phyloP scores from a whole-genome alignment of 202 grass and related monocot species.

The Saccharum hybrid region DNA sequence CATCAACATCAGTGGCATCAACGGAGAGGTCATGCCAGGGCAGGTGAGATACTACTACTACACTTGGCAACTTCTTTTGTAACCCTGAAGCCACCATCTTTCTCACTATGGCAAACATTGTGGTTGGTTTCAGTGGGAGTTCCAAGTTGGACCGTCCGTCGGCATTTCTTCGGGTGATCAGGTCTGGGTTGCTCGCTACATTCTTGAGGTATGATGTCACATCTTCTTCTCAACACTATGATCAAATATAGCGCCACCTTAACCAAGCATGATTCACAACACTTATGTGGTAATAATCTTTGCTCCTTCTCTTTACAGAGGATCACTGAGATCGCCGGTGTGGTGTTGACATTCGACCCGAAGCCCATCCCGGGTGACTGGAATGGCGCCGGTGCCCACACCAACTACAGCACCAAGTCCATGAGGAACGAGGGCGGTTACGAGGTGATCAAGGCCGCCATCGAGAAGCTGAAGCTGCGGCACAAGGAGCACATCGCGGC shows the following conservation, averaged over 20 bases:
- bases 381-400: conserved; percentile 96
- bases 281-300: neutral
- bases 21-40: conserved; percentile 98
- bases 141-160: conserved; percentile 83
- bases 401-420: conserved; percentile 97
- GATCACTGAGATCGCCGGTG: conserved; percentile 93
- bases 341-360: conserved; percentile 84
- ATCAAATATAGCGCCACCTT: neutral
- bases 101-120: conserved; percentile 9
- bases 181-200: conserved; percentile 89
- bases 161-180: conserved; percentile 89
- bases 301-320: conserved; percentile 54
- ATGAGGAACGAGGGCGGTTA: conserved; percentile 92
- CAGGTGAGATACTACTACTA: conserved; percentile 55
- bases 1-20: conserved; percentile 95
- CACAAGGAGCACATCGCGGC: conserved; percentile 93
- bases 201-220: conserved; percentile 72
- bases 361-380: conserved; percentile 98
- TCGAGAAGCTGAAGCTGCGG: conserved; percentile 77
- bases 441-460: conserved; percentile 71
- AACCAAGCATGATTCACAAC: neutral
- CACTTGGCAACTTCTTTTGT: neutral
- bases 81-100: neutral
- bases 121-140: conserved; percentile 78
- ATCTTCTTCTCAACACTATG: too few species aligned